Evolutionary conservation across 108 stramenopile species (phyloP), one percentile per base, ranked within the genome.

Genomic region (Discostella stelligeroides): DNA sequence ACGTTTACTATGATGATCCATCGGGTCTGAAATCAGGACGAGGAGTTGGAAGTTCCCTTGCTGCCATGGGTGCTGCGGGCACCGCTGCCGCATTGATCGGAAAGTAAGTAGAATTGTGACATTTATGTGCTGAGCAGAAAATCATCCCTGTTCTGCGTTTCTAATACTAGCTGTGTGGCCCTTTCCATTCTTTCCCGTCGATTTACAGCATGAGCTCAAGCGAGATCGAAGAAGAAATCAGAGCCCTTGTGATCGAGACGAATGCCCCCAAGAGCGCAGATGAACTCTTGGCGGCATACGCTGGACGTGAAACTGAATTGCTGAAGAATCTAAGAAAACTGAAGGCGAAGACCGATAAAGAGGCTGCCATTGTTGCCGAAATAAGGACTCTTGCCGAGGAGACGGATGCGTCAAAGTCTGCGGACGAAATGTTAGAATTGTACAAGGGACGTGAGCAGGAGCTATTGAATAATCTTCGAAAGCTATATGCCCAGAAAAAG

Each of bases 61-160:
- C 68, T 12, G 68, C 68, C 43, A 70, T 70, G 57, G 68, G 68
- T 21, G 62, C 62, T 39, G 62, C 62, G 62, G 62, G 62, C 42
- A 30, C 42, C 6, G 62, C 41, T 46, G 62, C 43, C 4, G 60
- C 39, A 0, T n/a, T 61, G 8, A 13, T 6, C 11, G 25, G 28
- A 34, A 34, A 3, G 34, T 34, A 34, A 34, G 34, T 34, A 34
- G 34, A 34, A 6, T 5, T 5, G 6, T 34, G 3, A 6, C 34
- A 34, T 34, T 34, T 6, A 34, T 6, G 34, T 34, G 34, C 34
- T 34, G 34, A n/a, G n/a, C n/a, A n/a, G n/a, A n/a, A n/a, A n/a
- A n/a, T n/a, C n/a, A n/a, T n/a, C n/a, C n/a, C n/a, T n/a, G n/a
- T n/a, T n/a, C n/a, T n/a, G n/a, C n/a, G n/a, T n/a, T n/a, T n/a